These are phyloP conservation scores for Kodamaea fukazawae DNA, from an alignment of 805 yeast genomes.

Conservation along the genomic window DNA sequence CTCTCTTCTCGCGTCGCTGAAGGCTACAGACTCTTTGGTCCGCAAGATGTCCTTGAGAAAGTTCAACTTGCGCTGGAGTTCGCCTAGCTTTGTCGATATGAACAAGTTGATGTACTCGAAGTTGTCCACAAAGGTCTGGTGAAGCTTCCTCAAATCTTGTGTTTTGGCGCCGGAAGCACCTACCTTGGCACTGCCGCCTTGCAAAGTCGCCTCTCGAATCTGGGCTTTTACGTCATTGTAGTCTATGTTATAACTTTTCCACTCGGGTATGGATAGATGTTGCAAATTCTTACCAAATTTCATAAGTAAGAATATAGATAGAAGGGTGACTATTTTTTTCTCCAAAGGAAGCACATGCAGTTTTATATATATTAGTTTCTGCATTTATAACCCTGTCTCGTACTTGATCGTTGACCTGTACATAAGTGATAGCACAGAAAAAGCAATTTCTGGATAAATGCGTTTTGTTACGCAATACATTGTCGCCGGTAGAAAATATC, in stretches of 20 bases:
- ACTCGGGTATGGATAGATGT: conserved; percentile 78
- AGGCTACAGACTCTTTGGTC: background rate
- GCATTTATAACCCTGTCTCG: no score
- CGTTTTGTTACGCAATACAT: no score
- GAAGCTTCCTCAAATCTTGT: conserved; percentile 30
- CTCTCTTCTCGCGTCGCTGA: conserved; percentile 6
- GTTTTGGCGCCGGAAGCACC: conserved; percentile 4
- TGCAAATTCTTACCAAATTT: conserved; percentile 80
- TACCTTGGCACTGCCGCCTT: background rate
- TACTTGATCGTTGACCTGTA: no score
- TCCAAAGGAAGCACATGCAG: no score
- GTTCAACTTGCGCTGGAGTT: conserved; percentile 50
- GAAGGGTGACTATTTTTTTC: no score
- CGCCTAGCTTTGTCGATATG: conserved; percentile 65
- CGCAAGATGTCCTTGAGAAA: conserved; percentile 12
- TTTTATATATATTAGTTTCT: no score
- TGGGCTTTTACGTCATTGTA: conserved; percentile 71
- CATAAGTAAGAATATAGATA: conserved; percentile 44
- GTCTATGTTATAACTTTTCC: conserved; percentile 81
- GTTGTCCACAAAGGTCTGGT: conserved; percentile 48
- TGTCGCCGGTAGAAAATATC: no score
- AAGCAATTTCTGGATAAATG: no score
- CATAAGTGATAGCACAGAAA: no score
- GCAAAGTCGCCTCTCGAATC: conserved; percentile 57
- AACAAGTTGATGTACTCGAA: conserved; percentile 62